Percentiles rank a stretch among this genome's conserved stretches.
Conservation (phyloP, 1,139 yeast genomes). For the Meyerozyma smithsonii region DNA sequence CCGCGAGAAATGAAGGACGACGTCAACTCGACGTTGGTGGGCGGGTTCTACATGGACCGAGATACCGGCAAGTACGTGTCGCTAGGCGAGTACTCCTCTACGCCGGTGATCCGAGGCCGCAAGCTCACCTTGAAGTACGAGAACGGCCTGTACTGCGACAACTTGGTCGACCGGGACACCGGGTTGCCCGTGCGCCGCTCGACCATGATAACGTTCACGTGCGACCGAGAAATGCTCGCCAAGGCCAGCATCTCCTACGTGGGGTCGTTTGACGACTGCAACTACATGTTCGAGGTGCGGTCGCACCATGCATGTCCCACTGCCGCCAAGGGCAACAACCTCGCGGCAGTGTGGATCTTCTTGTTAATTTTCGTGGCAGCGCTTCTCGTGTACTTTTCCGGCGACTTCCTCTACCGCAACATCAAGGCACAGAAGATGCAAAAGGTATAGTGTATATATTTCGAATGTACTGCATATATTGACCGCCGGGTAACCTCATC, state of each 20-base stretch:
- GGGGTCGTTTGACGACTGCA: constrained; percentile 71
- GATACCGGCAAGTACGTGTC: constrained; percentile 49
- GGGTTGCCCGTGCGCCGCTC: constrained; percentile 52
- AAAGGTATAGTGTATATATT: neutral
- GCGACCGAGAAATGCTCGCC: constrained; percentile 69
- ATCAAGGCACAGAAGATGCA: constrained; percentile 1
- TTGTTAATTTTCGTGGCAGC: constrained; percentile 51
- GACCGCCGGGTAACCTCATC: constrained; percentile 12
- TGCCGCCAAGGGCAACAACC: constrained; percentile 52
- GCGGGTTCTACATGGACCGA: constrained; percentile 62
- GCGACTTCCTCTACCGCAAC: constrained; percentile 45
- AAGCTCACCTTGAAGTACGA: constrained; percentile 67
- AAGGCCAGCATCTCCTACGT: constrained; percentile 68
- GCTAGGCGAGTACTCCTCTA: constrained; percentile 58
- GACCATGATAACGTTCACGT: constrained; percentile 67
- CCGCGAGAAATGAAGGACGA: constrained; percentile 25
- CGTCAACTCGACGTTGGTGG: constrained; percentile 48
- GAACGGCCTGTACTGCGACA: constrained; percentile 65
- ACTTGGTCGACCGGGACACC: constrained; percentile 22
- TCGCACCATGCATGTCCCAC: constrained; percentile 90
- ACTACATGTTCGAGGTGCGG: constrained; percentile 78
- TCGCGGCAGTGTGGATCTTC: constrained; percentile 59
- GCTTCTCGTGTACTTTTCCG: constrained; percentile 49
- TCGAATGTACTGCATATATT: neutral
- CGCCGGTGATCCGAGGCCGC: constrained; percentile 66